A percentile compares a stretch with the other conserved stretches of the same genome.
Evolutionary conservation across 192 early-diverging fungal species (phyloP).

Genomic region (Dimargaris xerosporica): DNA sequence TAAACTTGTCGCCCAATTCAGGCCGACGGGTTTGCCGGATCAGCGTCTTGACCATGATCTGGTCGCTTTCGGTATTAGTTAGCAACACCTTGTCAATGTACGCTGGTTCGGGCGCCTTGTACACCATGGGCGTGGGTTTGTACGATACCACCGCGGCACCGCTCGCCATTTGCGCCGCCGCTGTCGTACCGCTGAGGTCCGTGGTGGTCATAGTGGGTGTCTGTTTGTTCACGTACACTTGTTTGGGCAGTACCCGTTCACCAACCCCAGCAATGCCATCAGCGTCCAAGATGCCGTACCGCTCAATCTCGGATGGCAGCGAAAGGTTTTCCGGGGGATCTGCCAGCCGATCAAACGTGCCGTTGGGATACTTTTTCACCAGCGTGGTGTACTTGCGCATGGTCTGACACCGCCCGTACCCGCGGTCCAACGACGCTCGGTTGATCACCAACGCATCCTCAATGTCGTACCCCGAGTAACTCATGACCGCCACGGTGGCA

Average conservation of each 20-base stretch:
- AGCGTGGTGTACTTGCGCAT: slow-evolving; percentile 79
- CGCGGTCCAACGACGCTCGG: slow-evolving; percentile 84
- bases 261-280: slow-evolving; percentile 88
- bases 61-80: slow-evolving; percentile 85
- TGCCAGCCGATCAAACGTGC: slow-evolving; percentile 63
- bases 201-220: slow-evolving; percentile 53
- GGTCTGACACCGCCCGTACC: slow-evolving; percentile 89
- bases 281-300: slow-evolving; percentile 56
- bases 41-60: slow-evolving; percentile 78
- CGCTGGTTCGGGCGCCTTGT: slow-evolving; percentile 79
- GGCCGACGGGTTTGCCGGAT: slow-evolving; percentile 87
- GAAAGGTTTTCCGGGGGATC: slow-evolving; percentile 29
- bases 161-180: slow-evolving; percentile 28
- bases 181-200: not conserved
- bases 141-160: slow-evolving; percentile 35
- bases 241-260: slow-evolving; percentile 50
- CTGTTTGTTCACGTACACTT: slow-evolving; percentile 76
- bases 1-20: slow-evolving; percentile 97
- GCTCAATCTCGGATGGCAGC: slow-evolving; percentile 34
- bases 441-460: slow-evolving; percentile 96
- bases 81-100: slow-evolving; percentile 87
- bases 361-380: slow-evolving; percentile 80
- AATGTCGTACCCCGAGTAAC: slow-evolving; percentile 95
- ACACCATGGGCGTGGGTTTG: slow-evolving; percentile 59
- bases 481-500: slow-evolving; percentile 93